phyloP scores from a whole-genome alignment of 768 basidiomycete genomes.

The Russula olivacea region DNA sequence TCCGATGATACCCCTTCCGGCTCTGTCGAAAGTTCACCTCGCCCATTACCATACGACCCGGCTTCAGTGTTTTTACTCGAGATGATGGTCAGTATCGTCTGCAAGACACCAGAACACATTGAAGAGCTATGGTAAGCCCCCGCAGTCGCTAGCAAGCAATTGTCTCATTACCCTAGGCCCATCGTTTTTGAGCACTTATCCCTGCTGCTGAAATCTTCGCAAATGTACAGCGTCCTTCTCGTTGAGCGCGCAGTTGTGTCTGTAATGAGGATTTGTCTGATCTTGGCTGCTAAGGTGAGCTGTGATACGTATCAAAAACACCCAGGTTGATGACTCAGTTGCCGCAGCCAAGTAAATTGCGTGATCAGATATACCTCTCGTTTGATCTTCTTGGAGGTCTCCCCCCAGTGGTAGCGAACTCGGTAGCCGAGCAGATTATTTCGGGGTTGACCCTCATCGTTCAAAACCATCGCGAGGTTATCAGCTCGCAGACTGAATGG shows the following conservation, averaged over 20 bases:
- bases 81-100: constrained; percentile 86
- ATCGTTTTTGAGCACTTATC: constrained; percentile 92
- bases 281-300: constrained; percentile 72
- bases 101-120: constrained; percentile 68
- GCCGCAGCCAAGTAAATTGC: constrained; percentile 56
- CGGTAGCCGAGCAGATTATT: constrained; percentile 88
- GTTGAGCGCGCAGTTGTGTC: constrained; percentile 93
- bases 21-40: constrained; percentile 39
- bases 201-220: constrained; percentile 65
- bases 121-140: constrained; percentile 78
- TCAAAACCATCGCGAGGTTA: constrained; percentile 66
- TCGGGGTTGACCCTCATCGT: constrained; percentile 76
- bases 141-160: neutral
- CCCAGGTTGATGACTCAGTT: neutral
- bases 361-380: constrained; percentile 92
- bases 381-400: constrained; percentile 84
- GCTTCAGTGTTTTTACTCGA: constrained; percentile 93
- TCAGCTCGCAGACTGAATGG: constrained; percentile 93
- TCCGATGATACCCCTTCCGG: constrained; percentile 47
- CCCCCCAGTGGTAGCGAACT: constrained; percentile 65
- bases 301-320: neutral
- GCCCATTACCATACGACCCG: constrained; percentile 83
- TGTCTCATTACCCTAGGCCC: constrained; percentile 52
- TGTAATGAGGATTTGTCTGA: constrained; percentile 74
- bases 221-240: constrained; percentile 81